Base-by-base conservation (phyloP, 768 basidiomycete species). In the Agrocybe pediades region DNA sequence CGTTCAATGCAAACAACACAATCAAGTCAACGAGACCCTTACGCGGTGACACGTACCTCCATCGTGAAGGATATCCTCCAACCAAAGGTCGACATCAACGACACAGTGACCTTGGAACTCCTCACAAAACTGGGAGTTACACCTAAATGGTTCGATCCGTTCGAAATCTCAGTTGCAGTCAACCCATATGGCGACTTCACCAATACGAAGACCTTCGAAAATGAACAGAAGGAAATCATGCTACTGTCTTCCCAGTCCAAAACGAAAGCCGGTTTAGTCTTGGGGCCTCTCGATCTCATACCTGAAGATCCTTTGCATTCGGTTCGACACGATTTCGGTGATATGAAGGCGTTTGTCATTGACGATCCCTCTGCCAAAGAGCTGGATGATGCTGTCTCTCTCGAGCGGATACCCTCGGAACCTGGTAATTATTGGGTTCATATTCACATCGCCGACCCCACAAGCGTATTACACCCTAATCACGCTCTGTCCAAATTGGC, bases 371-470 rank as follows among this genome's bases (percentile, higher is more conserved):
- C 62, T 6, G 95, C 97, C 0, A 71, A 88, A 62, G 97, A 99
- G 64, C 79, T 98, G 19, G 97, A 99, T 65, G 97, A 99, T 66
- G 97, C 94, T 2, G 62, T 99, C 26, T 95, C 95, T 1, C 64
- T 98, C 25, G 90, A 96, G 58, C 64, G 71, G n/a, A 77, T 87
- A 26, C 75, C 80, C 4, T 71, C 71, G 3, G 84, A 89, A 44
- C 82, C 83, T 2, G 80, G 76, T 15, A 76, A 69, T 17, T 65
- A 71, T 41, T 98, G 97, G 96, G 65, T 96, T 9, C 95, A 98
- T 62, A 77, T 88, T 21, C 97, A 98, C 65, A 80, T 99, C 51
- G 95, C 97, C 9, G 97, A 99, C 67, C 95, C 95, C 0, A 93
- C 92, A 1, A 75, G 86, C 9, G 59, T 88, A 44, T 77, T 99